Conservation (phyloP, 1,284 basidiomycete genomes). For the Ganoderma boninense region DNA sequence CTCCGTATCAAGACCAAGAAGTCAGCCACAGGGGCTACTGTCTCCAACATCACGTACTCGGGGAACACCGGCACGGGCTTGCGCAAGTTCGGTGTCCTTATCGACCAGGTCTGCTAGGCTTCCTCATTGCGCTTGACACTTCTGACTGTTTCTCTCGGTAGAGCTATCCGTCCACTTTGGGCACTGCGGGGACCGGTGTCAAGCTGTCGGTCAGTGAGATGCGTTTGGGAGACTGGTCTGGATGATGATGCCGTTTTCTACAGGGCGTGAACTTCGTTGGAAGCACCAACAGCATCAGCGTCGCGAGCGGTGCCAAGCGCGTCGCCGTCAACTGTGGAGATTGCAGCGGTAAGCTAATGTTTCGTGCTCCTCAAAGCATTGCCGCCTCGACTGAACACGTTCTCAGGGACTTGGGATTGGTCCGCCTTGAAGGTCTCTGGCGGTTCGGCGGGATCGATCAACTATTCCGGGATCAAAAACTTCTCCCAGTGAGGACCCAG, state of each 20-base stretch:
- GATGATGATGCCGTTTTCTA: not conserved
- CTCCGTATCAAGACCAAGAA: slow-evolving; percentile 52
- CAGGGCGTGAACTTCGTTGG: slow-evolving; percentile 44
- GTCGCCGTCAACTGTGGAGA: slow-evolving; percentile 45
- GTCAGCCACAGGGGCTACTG: slow-evolving; percentile 44
- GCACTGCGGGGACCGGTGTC: slow-evolving; percentile 49
- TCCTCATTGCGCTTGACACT: too few relatives aligned
- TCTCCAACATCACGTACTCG: slow-evolving; percentile 48
- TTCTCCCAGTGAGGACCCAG: slow-evolving; percentile 43
- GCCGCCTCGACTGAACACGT: not conserved
- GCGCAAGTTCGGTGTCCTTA: slow-evolving; percentile 47
- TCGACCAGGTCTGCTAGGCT: slow-evolving; percentile 42
- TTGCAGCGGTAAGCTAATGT: slow-evolving; percentile 38
- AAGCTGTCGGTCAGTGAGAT: slow-evolving; percentile 36
- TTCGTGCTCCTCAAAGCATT: not conserved
- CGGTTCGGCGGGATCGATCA: slow-evolving; percentile 49
- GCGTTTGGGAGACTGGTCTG: not conserved
- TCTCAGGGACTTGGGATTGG: slow-evolving; percentile 61
- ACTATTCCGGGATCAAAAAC: slow-evolving; percentile 47
- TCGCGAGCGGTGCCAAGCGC: slow-evolving; percentile 38
- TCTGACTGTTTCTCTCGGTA: slow-evolving; percentile 14
- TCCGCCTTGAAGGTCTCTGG: slow-evolving; percentile 53
- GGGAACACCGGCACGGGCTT: slow-evolving; percentile 40
- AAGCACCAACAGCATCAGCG: slow-evolving; percentile 36
- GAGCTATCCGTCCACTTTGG: slow-evolving; percentile 49